phyloP scores from a whole-genome alignment of 768 basidiomycete species.

The Tylopilus vinaceipallidus region DNA sequence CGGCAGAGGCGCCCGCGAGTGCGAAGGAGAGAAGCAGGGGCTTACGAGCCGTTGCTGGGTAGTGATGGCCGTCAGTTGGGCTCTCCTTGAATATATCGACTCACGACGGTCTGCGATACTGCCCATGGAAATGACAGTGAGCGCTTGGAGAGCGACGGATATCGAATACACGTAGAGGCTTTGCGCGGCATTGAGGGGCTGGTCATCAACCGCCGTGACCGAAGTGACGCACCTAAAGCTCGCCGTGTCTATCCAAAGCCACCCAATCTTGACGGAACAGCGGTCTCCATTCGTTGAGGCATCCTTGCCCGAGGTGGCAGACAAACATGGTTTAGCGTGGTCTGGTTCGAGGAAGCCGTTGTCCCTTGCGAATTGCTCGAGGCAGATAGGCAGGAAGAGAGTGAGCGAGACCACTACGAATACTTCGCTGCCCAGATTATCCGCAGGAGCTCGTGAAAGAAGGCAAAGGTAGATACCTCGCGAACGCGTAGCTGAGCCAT shows the following conservation, averaged over 20 bases:
- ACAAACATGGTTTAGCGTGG: slow-evolving; percentile 54
- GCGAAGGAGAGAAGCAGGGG: slow-evolving; percentile 76
- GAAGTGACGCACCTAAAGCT: slow-evolving; percentile 72
- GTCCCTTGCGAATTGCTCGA: slow-evolving; percentile 88
- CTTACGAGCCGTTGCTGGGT: slow-evolving; percentile 68
- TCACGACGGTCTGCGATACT: slow-evolving; percentile 86
- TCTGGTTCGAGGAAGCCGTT: slow-evolving; percentile 80
- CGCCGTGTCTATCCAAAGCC: slow-evolving; percentile 87
- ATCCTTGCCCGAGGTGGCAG: slow-evolving; percentile 9
- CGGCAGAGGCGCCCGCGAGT: slow-evolving; percentile 61
- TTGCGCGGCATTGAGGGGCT: background rate
- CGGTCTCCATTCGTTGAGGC: slow-evolving; percentile 39
- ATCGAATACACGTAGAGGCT: slow-evolving; percentile 88
- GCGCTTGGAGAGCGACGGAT: slow-evolving; percentile 84
- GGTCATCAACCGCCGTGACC: background rate
- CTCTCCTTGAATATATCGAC: slow-evolving; percentile 25
- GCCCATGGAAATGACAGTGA: slow-evolving; percentile 95
- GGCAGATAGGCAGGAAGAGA: slow-evolving; percentile 77
- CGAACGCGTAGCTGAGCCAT: slow-evolving; percentile 85
- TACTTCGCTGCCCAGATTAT: slow-evolving; percentile 53
- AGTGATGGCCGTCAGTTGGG: background rate
- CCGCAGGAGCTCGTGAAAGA: background rate
- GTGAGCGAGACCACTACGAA: slow-evolving; percentile 82
- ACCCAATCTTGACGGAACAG: slow-evolving; percentile 81
- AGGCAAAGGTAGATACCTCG: slow-evolving; percentile 46